Conservation (phyloP, 1,139 yeast species). For the Hanseniaspora sp. region DNA sequence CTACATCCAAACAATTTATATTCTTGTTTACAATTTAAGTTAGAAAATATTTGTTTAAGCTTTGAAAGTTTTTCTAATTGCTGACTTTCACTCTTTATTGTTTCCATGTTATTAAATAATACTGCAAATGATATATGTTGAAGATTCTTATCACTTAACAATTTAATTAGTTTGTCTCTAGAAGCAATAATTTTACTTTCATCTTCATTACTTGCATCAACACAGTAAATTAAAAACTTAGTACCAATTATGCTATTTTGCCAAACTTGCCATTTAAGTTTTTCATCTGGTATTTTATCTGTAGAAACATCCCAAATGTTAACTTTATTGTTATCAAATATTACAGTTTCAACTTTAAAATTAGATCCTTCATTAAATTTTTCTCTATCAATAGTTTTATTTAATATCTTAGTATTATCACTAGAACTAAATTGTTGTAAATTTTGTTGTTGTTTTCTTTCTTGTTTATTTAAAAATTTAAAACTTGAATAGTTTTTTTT, state of each 20-base stretch:
- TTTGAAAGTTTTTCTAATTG: not conserved
- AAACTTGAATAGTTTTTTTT: constrained; percentile 61
- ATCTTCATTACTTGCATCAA: constrained; percentile 58
- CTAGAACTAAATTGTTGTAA: not conserved
- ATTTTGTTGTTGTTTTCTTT: not conserved
- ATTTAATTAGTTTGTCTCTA: constrained; percentile 63
- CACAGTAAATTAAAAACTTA: constrained; percentile 84
- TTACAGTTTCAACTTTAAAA: constrained; percentile 92
- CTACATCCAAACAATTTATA: constrained; percentile 8
- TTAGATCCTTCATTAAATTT: constrained; percentile 67
- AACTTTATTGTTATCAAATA: constrained; percentile 75
- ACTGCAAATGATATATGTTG: constrained; percentile 40
- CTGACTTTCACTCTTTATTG: not conserved
- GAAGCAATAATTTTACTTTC: constrained; percentile 63
- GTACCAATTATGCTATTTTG: constrained; percentile 92
- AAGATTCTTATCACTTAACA: constrained; percentile 60
- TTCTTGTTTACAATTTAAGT: not conserved
- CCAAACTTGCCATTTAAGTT: constrained; percentile 42
- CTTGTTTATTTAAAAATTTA: constrained; percentile 18
- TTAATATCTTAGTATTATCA: not conserved
- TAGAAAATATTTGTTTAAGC: not conserved
- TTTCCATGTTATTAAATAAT: not conserved
- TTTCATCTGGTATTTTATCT: constrained; percentile 68
- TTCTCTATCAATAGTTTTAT: constrained; percentile 27
- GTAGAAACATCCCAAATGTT: constrained; percentile 97